Evolutionary conservation across 257 asterid genomes (phyloP), one percentile per base, ranked within the genome.

Genomic region (Knoxia roxburghii): DNA sequence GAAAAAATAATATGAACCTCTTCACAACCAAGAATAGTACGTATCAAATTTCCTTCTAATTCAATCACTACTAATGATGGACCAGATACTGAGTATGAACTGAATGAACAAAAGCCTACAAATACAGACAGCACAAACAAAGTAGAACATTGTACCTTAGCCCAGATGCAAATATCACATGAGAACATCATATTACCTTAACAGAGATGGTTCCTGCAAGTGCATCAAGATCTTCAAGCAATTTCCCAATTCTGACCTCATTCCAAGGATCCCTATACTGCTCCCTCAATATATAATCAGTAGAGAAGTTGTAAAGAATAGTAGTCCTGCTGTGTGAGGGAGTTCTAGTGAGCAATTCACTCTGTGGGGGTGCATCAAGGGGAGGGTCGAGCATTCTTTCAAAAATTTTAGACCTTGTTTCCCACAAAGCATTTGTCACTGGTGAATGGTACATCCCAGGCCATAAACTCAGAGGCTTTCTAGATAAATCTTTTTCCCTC

Each of bases 391-490:
- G 92, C 75, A 93, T 88, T 73, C 91, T 82, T 69, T 93, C 97
- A 65, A 93, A 93, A 35, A 82, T 84, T 53, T 81, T 87, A 20
- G 97, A 79, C 87, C 95, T 83, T 0, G 93, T 86, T 65, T 88
- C 99, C 99, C 96, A 93, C n/a, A 93, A 85, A 30, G 97, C 96
- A 68, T 71, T 74, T 3, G 99, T 93, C 20, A 93, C 99, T 0
- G 99, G 99, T 12, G 99, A 93, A 69, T 88, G 96, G 79, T 93
- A 93, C 97, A 90, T 90, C 21, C 97, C 99, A 1, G 99, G 99
- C 99, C 99, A 93, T 64, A 93, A 70, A 73, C 89, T 85, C 20
- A 92, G 79, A 50, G 96, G 96, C 70, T 90, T 88, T 77, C 76
- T 88, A 1, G 80, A 61, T 26, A 88, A 75, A 33, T 61, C 83